These are phyloP conservation scores for Quercus rubra DNA, from an alignment of 306 rosid species.

Conservation along the genomic window DNA sequence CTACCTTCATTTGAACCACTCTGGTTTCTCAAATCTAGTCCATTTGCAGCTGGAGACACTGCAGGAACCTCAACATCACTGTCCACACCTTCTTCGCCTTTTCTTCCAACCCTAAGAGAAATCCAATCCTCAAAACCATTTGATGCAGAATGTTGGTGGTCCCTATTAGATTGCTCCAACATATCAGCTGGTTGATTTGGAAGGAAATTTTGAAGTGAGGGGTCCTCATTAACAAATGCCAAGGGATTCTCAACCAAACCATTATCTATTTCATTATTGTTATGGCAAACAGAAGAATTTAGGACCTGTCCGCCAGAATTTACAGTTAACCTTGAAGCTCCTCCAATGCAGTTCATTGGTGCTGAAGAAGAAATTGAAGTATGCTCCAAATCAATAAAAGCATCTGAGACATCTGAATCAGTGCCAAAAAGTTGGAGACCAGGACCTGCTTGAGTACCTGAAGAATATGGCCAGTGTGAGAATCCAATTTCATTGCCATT, in stretches of 20 bases:
- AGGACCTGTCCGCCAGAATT: constrained; percentile 51
- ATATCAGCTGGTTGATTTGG: constrained; percentile 77
- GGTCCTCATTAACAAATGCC: constrained; percentile 78
- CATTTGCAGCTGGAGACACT: constrained; percentile 46
- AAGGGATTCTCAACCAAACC: constrained; percentile 87
- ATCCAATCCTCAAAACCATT: constrained; percentile 93
- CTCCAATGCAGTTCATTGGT: constrained; percentile 60
- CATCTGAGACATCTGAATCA: constrained; percentile 75
- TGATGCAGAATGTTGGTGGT: constrained; percentile 63
- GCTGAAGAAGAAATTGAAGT: constrained; percentile 58
- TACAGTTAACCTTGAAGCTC: constrained; percentile 55
- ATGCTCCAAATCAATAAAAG: constrained; percentile 58
- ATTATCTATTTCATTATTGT: constrained; percentile 63
- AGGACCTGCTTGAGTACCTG: constrained; percentile 65
- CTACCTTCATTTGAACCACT: constrained; percentile 45
- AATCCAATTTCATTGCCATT: constrained; percentile 64
- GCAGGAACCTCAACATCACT: constrained; percentile 34
- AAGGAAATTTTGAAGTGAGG: constrained; percentile 92
- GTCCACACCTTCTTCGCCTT: constrained; percentile 42
- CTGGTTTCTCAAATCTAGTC: constrained; percentile 48
- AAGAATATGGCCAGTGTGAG: constrained; percentile 59
- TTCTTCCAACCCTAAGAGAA: constrained; percentile 86
- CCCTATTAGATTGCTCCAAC: constrained; percentile 57
- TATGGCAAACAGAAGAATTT: constrained; percentile 45
- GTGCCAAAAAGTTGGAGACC: constrained; percentile 80